Percentiles rank a stretch among this genome's conserved stretches.
phyloP scores from a whole-genome alignment of 208 protist species.

The Leishmania lainsoni region DNA sequence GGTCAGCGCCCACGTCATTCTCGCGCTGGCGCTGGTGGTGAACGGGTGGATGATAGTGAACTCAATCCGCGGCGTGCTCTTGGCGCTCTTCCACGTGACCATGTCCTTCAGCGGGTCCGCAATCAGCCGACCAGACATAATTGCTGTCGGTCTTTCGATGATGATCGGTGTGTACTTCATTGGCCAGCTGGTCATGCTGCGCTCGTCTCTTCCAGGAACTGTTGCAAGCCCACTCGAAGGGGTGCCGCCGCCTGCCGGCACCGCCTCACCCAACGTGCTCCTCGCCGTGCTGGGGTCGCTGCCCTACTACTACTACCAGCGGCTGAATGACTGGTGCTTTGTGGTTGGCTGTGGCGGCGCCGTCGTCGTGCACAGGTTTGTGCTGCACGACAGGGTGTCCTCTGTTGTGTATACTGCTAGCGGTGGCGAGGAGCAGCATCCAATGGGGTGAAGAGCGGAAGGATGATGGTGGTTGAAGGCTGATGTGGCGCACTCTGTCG shows the following conservation, averaged over 20 bases:
- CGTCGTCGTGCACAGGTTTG: slow-evolving; percentile 41
- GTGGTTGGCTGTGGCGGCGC: slow-evolving; percentile 43
- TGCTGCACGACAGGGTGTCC: slow-evolving; percentile 35
- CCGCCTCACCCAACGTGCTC: slow-evolving; percentile 29
- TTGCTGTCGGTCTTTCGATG: slow-evolving; percentile 61
- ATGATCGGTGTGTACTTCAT: slow-evolving; percentile 76
- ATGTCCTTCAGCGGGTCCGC: slow-evolving; percentile 52
- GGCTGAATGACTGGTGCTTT: slow-evolving; percentile 71
- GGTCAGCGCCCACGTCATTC: slow-evolving; percentile 34
- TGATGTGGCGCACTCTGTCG: background rate
- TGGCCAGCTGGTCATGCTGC: slow-evolving; percentile 73
- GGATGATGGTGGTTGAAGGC: background rate
- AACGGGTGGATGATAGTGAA: slow-evolving; percentile 71
- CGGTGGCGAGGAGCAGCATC: slow-evolving; percentile 15
- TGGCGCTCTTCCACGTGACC: slow-evolving; percentile 75
- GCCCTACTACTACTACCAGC: slow-evolving; percentile 71
- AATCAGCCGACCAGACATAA: slow-evolving; percentile 64
- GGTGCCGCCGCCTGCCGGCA: background rate
- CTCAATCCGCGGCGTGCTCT: slow-evolving; percentile 79
- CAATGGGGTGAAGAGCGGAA: background rate
- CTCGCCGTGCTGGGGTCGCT: slow-evolving; percentile 45
- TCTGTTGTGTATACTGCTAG: slow-evolving; percentile 30
- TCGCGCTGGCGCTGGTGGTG: slow-evolving; percentile 57
- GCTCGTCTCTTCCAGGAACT: slow-evolving; percentile 40
- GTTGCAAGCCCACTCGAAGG: background rate